phyloP scores from a whole-genome alignment of 108 stramenopile species.

The Skeletonema grethae region DNA sequence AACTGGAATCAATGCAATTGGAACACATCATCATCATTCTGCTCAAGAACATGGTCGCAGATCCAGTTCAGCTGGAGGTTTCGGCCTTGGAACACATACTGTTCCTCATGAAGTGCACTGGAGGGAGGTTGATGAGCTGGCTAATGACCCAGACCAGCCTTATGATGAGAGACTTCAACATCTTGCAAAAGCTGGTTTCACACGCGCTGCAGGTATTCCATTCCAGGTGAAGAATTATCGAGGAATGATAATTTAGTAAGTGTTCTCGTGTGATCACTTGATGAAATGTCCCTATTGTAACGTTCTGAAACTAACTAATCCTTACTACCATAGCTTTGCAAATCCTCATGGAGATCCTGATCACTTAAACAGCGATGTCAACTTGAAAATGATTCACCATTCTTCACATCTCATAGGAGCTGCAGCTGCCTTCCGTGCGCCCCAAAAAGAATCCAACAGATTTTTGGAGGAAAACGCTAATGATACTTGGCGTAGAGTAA shows the following conservation, averaged over 20 bases:
- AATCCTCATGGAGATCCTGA: conserved; percentile 11
- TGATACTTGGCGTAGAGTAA: conserved; percentile 23
- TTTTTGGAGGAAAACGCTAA: neutral
- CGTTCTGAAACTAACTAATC: no score
- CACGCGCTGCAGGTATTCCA: conserved; percentile 14
- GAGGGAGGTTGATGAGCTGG: conserved; percentile 34
- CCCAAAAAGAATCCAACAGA: conserved; percentile 15
- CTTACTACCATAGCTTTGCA: conserved; percentile 1
- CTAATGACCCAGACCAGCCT: conserved; percentile 53
- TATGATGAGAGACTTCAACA: conserved; percentile 20
- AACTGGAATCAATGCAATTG: conserved; percentile 1
- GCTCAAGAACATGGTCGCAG: no score
- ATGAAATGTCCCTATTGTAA: no score
- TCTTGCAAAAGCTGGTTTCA: conserved; percentile 31
- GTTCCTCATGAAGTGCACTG: conserved; percentile 8
- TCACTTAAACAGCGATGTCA: conserved; percentile 24
- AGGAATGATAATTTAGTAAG: conserved; percentile 48
- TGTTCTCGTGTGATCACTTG: no score
- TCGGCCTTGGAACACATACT: no score
- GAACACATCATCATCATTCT: no score
- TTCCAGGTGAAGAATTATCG: conserved; percentile 23
- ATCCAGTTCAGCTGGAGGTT: no score
- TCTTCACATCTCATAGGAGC: conserved; percentile 52
- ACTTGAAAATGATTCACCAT: conserved; percentile 23
- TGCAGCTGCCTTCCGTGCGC: conserved; percentile 19